Evolutionary conservation across 257 asterid species (phyloP).

Genomic region (Solanum ossicruentum): DNA sequence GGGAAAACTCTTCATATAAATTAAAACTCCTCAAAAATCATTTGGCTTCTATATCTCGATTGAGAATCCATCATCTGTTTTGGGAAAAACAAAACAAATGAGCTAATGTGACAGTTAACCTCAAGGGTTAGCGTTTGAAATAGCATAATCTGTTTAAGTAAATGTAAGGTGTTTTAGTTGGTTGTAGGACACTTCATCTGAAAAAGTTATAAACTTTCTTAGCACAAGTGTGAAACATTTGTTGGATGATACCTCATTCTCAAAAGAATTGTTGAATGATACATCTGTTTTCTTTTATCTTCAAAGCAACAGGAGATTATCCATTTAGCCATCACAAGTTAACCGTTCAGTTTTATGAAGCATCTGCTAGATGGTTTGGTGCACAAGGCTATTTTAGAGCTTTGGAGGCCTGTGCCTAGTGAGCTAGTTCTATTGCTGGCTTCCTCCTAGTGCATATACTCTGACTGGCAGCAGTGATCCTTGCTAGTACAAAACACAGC

Average conservation of each 20-base stretch:
- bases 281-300: constrained; percentile 1
- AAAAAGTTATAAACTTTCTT: not conserved
- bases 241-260: not conserved
- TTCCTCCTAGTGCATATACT: constrained; percentile 66
- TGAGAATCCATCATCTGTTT: not conserved
- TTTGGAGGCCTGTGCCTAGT: constrained; percentile 88
- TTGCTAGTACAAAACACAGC: constrained; percentile 21
- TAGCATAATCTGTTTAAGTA: not conserved
- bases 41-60: not conserved
- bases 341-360: constrained; percentile 79
- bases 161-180: not conserved
- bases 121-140: not conserved
- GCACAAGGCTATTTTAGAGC: constrained; percentile 81
- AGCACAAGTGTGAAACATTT: not conserved
- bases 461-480: constrained; percentile 92
- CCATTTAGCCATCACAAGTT: constrained; percentile 93
- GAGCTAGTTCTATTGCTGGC: constrained; percentile 62
- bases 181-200: not conserved
- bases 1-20: not conserved
- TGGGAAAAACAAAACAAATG: not conserved
- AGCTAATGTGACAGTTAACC: not conserved
- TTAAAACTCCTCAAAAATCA: not conserved
- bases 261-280: not conserved
- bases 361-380: constrained; percentile 78
- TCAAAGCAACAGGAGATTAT: constrained; percentile 70